Evolutionary conservation across 768 basidiomycete species (phyloP).

Genomic region (Tulasnella sp.): DNA sequence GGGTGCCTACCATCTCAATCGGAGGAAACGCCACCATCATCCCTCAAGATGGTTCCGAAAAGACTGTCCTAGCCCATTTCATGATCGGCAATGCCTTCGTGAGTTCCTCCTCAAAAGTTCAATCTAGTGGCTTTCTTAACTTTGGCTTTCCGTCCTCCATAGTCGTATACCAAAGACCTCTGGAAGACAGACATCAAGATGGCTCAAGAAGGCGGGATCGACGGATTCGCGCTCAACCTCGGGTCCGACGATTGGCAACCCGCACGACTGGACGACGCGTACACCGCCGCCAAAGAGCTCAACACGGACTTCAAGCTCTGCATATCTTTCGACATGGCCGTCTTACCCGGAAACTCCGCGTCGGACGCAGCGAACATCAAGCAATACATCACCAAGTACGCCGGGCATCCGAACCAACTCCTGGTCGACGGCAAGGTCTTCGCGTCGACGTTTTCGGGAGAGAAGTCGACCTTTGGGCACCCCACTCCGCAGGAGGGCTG

Average conservation of each 20-base stretch:
- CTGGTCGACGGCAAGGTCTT: slow-evolving; percentile 22
- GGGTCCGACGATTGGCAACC: slow-evolving; percentile 48
- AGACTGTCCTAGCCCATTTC: slow-evolving; percentile 11
- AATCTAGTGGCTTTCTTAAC: too few species aligned
- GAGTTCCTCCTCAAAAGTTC: not conserved
- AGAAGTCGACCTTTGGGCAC: slow-evolving; percentile 25
- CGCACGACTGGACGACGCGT: slow-evolving; percentile 24
- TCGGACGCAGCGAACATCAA: slow-evolving; percentile 4
- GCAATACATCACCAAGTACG: slow-evolving; percentile 17
- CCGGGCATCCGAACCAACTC: slow-evolving; percentile 22
- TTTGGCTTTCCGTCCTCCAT: not conserved
- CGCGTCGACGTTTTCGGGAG: slow-evolving; percentile 26
- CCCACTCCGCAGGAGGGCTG: slow-evolving; percentile 22
- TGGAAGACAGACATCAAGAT: slow-evolving; percentile 14
- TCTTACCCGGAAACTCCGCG: slow-evolving; percentile 25
- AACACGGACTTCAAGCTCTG: slow-evolving; percentile 27
- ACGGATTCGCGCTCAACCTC: slow-evolving; percentile 43
- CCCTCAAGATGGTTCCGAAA: not conserved
- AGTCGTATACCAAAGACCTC: slow-evolving; percentile 12
- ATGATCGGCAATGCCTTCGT: slow-evolving; percentile 17
- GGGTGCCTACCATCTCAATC: not conserved
- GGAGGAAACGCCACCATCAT: not conserved
- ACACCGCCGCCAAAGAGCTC: slow-evolving; percentile 28
- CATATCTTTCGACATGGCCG: slow-evolving; percentile 28
- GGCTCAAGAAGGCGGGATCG: slow-evolving; percentile 18